Base-by-base conservation (phyloP, 192 early-diverging fungal genomes). In the Coemansia sp. region DNA sequence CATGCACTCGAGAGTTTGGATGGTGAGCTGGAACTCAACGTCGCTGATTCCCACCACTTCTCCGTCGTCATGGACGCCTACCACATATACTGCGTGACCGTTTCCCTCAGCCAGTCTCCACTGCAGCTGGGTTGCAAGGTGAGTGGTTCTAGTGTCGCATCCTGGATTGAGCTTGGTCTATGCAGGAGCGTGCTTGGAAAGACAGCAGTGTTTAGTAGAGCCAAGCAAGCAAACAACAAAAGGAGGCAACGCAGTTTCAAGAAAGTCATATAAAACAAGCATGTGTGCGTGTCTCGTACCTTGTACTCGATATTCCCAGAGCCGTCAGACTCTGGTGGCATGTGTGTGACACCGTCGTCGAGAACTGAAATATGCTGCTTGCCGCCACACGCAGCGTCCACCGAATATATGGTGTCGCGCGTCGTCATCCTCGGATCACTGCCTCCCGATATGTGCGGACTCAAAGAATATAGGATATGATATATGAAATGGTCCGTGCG, bases 301-400 rank as follows among this genome's bases (percentile, higher is more conserved):
- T 96, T 96, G 85, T 95, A 95, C 71, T 95, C 91, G 36, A 97
- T 89, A 68, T 95, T 95, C 20, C 96, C 96, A 27, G 93, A 86
- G 32, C 75, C 65, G 67, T 97, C 96, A 24, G 92, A 70, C 70
- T 97, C 94, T 56, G 91, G 91, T 4, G 92, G 92, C 43, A 95
- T 73, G 40, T 59, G 65, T 2, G 67, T 60, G 8, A 82, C 71
- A 40, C 67, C 71, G n/a, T 73, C 67, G 42, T 73, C 70, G 31
- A 82, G 74, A 11, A 76, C 70, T 11, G 79, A 82, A 8, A 64
- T 12, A 19, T 25, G 35, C 40, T 63, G 62, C 43, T 38, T 36
- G 38, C 53, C 24, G 38, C 32, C n/a, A 25, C 41, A 40, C n/a
- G 64, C 46, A 51, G 63, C 22, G 31, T 73, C 79, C 25, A 60